Percentiles rank a stretch among this genome's conserved stretches.
Conservation (phyloP, 306 rosid species). For the Glycine tomentella region DNA sequence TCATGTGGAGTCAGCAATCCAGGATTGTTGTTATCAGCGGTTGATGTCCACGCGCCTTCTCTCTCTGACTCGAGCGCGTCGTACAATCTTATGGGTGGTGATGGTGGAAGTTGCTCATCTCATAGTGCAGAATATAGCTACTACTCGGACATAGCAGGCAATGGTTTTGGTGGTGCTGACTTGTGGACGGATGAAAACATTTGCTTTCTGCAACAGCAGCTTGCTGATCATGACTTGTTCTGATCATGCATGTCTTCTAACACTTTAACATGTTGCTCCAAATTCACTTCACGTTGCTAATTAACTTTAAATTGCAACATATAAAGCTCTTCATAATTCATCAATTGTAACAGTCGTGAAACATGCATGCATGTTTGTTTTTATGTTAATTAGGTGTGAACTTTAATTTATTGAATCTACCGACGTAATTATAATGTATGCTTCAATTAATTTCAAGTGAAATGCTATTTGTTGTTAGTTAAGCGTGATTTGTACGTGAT, state of each 20-base stretch:
- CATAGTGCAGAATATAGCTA: not conserved
- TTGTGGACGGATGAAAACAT: conserved; percentile 73
- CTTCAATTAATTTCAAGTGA: not conserved
- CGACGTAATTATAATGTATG: not conserved
- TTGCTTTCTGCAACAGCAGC: conserved; percentile 61
- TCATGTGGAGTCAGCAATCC: not conserved
- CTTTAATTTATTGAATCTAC: not conserved
- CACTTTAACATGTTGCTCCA: too few species aligned
- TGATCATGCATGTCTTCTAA: not conserved
- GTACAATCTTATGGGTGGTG: not conserved
- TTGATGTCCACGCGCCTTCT: conserved; percentile 37
- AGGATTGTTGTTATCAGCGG: not conserved
- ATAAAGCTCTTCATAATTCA: too few species aligned
- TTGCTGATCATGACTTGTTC: conserved; percentile 28
- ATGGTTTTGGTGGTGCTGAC: conserved; percentile 53
- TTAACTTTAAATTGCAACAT: too few species aligned
- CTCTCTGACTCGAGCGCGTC: conserved; percentile 41
- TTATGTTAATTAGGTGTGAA: not conserved
- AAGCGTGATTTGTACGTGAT: too few species aligned
- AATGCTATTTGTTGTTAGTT: too few species aligned
- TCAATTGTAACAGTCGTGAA: too few species aligned
- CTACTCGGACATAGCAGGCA: conserved; percentile 15
- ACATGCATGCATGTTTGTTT: not conserved
- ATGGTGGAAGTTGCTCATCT: not conserved
- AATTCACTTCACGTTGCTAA: too few species aligned